Evolutionary conservation across 768 basidiomycete species (phyloP).

Genomic region (Postia placenta): DNA sequence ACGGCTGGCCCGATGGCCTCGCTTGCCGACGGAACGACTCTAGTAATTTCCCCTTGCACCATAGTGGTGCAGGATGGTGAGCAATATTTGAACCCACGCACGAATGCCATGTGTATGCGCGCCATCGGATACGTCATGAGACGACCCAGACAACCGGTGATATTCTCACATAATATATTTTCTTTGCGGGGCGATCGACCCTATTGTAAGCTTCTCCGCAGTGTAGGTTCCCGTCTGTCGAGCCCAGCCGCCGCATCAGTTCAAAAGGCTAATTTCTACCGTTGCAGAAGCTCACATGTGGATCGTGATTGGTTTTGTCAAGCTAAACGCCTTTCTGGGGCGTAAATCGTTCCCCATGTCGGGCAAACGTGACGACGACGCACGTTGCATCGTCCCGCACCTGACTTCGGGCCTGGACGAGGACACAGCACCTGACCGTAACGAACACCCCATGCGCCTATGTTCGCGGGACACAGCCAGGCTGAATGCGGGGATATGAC

Average conservation of each 20-base stretch:
- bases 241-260: background rate
- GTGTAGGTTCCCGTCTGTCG: background rate
- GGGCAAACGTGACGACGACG: background rate
- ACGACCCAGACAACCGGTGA: background rate
- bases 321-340: background rate
- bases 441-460: too few relatives aligned
- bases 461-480: too few relatives aligned
- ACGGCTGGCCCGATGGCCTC: too few relatives aligned
- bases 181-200: too few relatives aligned
- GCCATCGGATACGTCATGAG: background rate
- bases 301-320: background rate
- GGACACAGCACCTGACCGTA: too few relatives aligned
- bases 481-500: too few relatives aligned
- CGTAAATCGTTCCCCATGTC: background rate
- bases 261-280: background rate
- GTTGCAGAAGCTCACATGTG: background rate
- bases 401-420: too few relatives aligned
- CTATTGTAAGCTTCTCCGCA: too few relatives aligned
- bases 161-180: too few relatives aligned
- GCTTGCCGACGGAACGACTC: background rate
- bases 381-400: background rate
- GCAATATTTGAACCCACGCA: too few relatives aligned
- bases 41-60: constrained; percentile 10
- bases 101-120: too few relatives aligned
- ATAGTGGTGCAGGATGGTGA: constrained; percentile 12